These are phyloP conservation scores for Hypomontagnella submonticulosa DNA, from an alignment of 495 filamentous ascomycete species.

Conservation along the genomic window DNA sequence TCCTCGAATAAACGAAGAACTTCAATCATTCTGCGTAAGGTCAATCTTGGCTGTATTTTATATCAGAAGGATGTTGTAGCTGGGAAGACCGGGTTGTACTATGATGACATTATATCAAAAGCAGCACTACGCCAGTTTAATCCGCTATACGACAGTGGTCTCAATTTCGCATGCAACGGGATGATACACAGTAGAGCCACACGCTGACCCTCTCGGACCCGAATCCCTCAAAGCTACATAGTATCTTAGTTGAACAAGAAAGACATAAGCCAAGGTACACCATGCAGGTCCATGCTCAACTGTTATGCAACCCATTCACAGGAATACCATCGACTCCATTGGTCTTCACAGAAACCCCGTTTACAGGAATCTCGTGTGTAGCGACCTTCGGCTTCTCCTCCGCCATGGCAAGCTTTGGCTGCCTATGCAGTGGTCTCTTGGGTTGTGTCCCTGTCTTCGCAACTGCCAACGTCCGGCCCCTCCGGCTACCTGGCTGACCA, in stretches of 20 bases:
- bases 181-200: no score
- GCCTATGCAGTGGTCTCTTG: slow-evolving; percentile 12
- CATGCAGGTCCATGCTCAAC: slow-evolving; percentile 8
- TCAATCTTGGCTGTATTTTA: no score
- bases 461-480: slow-evolving; percentile 7
- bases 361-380: slow-evolving; percentile 4
- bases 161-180: no score
- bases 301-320: slow-evolving; percentile 14
- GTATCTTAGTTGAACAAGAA: neutral
- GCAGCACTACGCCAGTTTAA: no score
- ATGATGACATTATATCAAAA: no score
- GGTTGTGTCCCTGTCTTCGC: slow-evolving; percentile 24
- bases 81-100: no score
- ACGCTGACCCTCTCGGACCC: no score
- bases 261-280: neutral
- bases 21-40: no score
- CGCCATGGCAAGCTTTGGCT: slow-evolving; percentile 13
- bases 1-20: no score
- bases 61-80: no score
- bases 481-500: slow-evolving; percentile 15
- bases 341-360: neutral
- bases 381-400: slow-evolving; percentile 17
- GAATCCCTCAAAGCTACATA: no score
- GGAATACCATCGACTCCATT: neutral
- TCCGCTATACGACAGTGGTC: no score